phyloP scores from a whole-genome alignment of 768 basidiomycete genomes.

The Phylloporus scabripes region DNA sequence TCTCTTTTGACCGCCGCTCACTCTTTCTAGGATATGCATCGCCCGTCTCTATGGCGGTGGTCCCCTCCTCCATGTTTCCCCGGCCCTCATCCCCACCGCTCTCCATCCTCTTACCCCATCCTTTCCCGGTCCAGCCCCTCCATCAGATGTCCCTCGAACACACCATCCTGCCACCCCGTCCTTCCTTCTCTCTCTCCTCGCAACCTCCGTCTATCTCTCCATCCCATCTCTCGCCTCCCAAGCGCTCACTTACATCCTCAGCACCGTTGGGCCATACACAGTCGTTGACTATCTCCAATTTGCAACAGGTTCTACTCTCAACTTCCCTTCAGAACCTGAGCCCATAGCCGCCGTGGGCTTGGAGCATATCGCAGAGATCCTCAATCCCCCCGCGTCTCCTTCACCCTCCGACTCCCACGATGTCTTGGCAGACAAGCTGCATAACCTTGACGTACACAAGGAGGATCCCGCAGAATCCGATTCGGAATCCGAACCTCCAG shows the following conservation, averaged over 20 bases:
- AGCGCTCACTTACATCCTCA: conserved; percentile 64
- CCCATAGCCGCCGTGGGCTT: conserved; percentile 63
- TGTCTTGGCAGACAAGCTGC: conserved; percentile 27
- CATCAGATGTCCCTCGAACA: conserved; percentile 36
- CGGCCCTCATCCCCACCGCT: conserved; percentile 58
- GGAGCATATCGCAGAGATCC: conserved; percentile 54
- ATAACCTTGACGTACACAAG: conserved; percentile 31
- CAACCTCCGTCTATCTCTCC: conserved; percentile 81
- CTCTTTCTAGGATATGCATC: conserved; percentile 62
- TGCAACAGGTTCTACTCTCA: conserved; percentile 67
- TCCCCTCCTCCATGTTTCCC: conserved; percentile 64
- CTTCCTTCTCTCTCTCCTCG: conserved; percentile 81
- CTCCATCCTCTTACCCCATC: conserved; percentile 65
- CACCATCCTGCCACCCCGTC: conserved; percentile 75
- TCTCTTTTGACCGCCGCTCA: conserved; percentile 8
- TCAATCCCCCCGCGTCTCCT: conserved; percentile 32
- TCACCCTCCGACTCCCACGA: conserved; percentile 15
- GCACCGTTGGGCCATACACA: conserved; percentile 74
- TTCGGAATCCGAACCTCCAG: conserved; percentile 23
- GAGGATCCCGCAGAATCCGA: conserved; percentile 35
- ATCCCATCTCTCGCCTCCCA: conserved; percentile 72
- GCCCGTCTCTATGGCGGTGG: conserved; percentile 85
- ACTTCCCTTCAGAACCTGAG: conserved; percentile 38
- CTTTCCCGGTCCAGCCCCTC: conserved; percentile 37
- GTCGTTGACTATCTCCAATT: conserved; percentile 74